Base-by-base conservation (phyloP, 306 rosid genomes). In the Rubus idaeus region DNA sequence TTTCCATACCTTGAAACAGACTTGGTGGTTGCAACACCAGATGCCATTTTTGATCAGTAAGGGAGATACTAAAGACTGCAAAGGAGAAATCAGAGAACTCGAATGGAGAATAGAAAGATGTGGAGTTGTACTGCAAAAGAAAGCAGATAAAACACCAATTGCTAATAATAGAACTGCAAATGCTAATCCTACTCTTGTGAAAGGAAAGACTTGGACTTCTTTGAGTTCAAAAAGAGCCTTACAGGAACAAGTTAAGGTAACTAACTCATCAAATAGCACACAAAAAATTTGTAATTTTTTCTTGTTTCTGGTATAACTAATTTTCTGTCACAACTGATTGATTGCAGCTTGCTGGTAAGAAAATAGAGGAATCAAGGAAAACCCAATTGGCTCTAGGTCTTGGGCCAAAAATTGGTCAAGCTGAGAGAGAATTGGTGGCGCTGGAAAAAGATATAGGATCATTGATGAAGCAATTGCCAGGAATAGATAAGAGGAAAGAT, bases 301-400 rank as follows among this genome's bases (percentile, higher is more conserved):
- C 71, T 40, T 9, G 13, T 23, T 39, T 46, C 62, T 44, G 10
- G 49, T 70, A 2, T 5, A 68, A 17, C 45, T 58, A 9, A 14
- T 56, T 77, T 30, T 6, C 41, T 11, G 20, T 40, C 4, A 16
- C 2, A 5, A 18, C n/a, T 20, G 47, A 39, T 64, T 67, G 7
- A 46, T 70, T 71, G 81, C 75, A 84, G 79, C 56, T 14, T n/a
- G 11, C 70, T 16, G 21, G 46, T 5, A 71, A 11, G 40, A 68
- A 81, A 8, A 55, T 75, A 21, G 77, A 84, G 12, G 81, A 41
- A 66, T 18, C 76, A 50, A 75, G 26, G 79, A 17, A 46, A 75
- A 46, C 35, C 52, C 18, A 5, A 16, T 5, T 44, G 44, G 57
- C 20, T 35, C 12, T 21, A 13, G 12, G 53, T 49, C 4, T 14